Evolutionary conservation across 139 green algal species (phyloP).

Genomic region (Chlorella sp.): DNA sequence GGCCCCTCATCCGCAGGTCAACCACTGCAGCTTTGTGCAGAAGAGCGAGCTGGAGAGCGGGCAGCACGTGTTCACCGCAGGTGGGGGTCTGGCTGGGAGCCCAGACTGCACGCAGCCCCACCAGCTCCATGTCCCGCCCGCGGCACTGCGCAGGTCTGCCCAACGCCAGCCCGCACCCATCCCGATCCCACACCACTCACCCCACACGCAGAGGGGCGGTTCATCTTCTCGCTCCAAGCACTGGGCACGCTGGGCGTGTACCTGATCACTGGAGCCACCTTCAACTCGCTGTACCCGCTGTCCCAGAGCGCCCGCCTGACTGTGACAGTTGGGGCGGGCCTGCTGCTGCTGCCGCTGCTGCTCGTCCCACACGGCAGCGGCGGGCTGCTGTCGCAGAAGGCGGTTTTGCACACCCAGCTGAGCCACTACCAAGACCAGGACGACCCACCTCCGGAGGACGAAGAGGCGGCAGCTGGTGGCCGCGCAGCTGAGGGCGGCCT

Average conservation of each 20-base stretch:
- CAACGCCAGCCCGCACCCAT: too few species aligned
- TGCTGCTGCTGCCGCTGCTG: slow-evolving; percentile 55
- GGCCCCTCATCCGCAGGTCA: slow-evolving; percentile 50
- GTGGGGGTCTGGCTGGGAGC: background rate
- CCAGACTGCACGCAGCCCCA: background rate
- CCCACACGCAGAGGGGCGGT: slow-evolving; percentile 36
- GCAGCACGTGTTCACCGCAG: slow-evolving; percentile 35
- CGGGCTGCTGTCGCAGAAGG: slow-evolving; percentile 24
- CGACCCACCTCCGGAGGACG: background rate
- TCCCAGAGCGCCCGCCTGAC: background rate
- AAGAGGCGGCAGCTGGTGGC: background rate
- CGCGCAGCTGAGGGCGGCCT: background rate
- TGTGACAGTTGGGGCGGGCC: slow-evolving; percentile 33
- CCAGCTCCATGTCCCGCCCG: background rate
- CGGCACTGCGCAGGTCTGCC: too few species aligned
- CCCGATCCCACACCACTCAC: too few species aligned
- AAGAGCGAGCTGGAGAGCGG: slow-evolving; percentile 27
- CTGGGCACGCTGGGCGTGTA: slow-evolving; percentile 61
- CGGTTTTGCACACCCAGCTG: background rate
- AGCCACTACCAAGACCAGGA: background rate
- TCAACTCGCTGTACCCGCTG: slow-evolving; percentile 13
- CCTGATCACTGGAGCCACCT: slow-evolving; percentile 42
- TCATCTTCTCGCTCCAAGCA: slow-evolving; percentile 35
- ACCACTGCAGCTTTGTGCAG: slow-evolving; percentile 47
- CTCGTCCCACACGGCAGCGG: slow-evolving; percentile 47